Evolutionary conservation across 2,329 filamentous ascomycete species (phyloP).

Genomic region (Leptographium lundbergii): DNA sequence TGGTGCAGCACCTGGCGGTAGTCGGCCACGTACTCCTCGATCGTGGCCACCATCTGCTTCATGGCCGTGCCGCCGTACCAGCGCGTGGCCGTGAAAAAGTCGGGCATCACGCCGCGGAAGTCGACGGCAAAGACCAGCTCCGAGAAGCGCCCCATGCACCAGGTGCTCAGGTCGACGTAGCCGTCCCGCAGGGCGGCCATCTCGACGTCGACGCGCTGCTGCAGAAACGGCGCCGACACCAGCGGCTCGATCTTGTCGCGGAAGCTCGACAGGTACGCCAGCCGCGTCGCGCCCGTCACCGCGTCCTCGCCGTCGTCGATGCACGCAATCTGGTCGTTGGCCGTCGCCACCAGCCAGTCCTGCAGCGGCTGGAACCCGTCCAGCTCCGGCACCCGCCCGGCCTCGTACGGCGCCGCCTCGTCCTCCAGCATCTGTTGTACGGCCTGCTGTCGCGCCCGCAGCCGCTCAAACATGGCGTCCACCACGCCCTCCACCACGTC

Average conservation of each 20-base stretch:
- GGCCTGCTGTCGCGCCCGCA: slow-evolving; percentile 68
- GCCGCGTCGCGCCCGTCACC: slow-evolving; percentile 23
- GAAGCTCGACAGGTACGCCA: slow-evolving; percentile 80
- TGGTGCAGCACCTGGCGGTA: slow-evolving; percentile 77
- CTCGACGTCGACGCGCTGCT: slow-evolving; percentile 59
- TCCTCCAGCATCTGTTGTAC: slow-evolving; percentile 86
- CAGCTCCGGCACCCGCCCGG: slow-evolving; percentile 30
- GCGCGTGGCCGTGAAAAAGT: slow-evolving; percentile 70
- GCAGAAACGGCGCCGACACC: slow-evolving; percentile 66
- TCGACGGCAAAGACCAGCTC: slow-evolving; percentile 82
- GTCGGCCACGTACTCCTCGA: slow-evolving; percentile 88
- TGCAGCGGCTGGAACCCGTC: slow-evolving; percentile 68
- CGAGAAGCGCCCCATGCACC: slow-evolving; percentile 81
- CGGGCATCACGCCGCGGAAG: slow-evolving; percentile 68
- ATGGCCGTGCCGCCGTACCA: slow-evolving; percentile 81
- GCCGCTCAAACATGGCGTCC: slow-evolving; percentile 84
- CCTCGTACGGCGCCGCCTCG: slow-evolving; percentile 62
- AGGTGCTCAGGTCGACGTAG: slow-evolving; percentile 89
- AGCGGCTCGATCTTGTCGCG: slow-evolving; percentile 69
- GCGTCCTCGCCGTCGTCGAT: slow-evolving; percentile 84
- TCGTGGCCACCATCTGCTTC: slow-evolving; percentile 87
- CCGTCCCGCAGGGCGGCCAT: slow-evolving; percentile 68
- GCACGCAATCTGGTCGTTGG: slow-evolving; percentile 97
- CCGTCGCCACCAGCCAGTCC: slow-evolving; percentile 93
- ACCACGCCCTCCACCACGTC: slow-evolving; percentile 93